These are phyloP conservation scores for Seiridium unicorne DNA, from an alignment of 2,329 filamentous ascomycete species.

Conservation along the genomic window DNA sequence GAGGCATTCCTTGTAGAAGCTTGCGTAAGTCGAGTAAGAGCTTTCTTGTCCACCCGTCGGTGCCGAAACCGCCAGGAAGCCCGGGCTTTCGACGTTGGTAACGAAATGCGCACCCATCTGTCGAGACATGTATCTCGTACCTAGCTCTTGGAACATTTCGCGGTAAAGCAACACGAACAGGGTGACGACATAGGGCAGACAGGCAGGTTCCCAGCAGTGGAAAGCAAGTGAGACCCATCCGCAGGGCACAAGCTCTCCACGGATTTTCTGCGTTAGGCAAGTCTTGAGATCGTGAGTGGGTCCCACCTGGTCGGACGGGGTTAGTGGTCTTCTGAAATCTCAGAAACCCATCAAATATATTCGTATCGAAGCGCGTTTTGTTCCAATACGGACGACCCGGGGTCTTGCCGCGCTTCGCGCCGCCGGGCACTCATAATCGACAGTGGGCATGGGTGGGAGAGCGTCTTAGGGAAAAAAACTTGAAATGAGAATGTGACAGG, in stretches of 20 bases:
- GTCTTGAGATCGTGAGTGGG: conserved; percentile 3
- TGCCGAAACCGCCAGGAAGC: not conserved
- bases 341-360: not conserved
- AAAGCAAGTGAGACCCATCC: conserved; percentile 1
- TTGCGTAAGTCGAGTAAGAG: not conserved
- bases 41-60: not conserved
- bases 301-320: not conserved
- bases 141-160: not conserved
- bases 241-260: not conserved
- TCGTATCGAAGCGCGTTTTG: conserved; percentile 1
- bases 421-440: not conserved
- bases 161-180: not conserved
- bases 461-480: no score
- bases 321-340: not conserved
- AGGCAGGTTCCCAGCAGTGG: not conserved
- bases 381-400: not conserved
- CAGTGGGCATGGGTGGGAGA: not conserved
- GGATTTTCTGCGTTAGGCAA: conserved; percentile 2
- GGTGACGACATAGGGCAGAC: conserved; percentile 5
- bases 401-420: conserved; percentile 8
- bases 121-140: no score
- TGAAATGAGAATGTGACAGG: not conserved
- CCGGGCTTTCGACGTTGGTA: not conserved
- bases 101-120: not conserved
- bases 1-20: not conserved